These are phyloP conservation scores for Penicillium verhagenii DNA, from an alignment of 495 filamentous ascomycete species.

Conservation along the genomic window DNA sequence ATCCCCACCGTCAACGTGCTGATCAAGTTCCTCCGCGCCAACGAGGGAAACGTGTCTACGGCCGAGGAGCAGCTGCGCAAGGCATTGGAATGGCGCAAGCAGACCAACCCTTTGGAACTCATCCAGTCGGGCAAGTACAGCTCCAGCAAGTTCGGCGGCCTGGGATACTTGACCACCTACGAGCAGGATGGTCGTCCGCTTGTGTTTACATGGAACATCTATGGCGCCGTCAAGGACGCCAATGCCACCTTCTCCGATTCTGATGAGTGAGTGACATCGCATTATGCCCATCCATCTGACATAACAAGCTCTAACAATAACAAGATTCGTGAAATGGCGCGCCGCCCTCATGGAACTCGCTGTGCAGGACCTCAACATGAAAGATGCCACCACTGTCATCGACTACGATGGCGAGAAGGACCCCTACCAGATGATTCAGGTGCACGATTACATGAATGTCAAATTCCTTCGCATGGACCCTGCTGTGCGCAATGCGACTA, in stretches of 20 bases:
- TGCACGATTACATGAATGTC: constrained; percentile 86
- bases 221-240: constrained; percentile 72
- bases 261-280: constrained; percentile 60
- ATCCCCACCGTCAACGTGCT: constrained; percentile 76
- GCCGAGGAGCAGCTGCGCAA: constrained; percentile 73
- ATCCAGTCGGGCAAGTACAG: constrained; percentile 49
- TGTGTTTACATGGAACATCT: constrained; percentile 79
- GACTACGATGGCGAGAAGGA: constrained; percentile 66
- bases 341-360: constrained; percentile 83
- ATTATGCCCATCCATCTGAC: background rate
- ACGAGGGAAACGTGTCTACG: constrained; percentile 67
- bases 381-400: constrained; percentile 65
- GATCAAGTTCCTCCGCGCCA: constrained; percentile 90
- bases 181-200: constrained; percentile 44
- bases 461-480: constrained; percentile 75
- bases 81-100: constrained; percentile 77
- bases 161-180: constrained; percentile 55
- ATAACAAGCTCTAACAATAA: background rate
- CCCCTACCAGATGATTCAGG: constrained; percentile 82
- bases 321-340: constrained; percentile 80
- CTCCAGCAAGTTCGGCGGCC: constrained; percentile 45
- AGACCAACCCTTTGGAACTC: constrained; percentile 50
- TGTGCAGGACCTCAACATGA: constrained; percentile 65
- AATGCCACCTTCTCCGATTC: constrained; percentile 73
- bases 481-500: constrained; percentile 64